Conservation (phyloP, 225 moss, liverwort and hornwort species). For the Pseudisothecium myosuroides region DNA sequence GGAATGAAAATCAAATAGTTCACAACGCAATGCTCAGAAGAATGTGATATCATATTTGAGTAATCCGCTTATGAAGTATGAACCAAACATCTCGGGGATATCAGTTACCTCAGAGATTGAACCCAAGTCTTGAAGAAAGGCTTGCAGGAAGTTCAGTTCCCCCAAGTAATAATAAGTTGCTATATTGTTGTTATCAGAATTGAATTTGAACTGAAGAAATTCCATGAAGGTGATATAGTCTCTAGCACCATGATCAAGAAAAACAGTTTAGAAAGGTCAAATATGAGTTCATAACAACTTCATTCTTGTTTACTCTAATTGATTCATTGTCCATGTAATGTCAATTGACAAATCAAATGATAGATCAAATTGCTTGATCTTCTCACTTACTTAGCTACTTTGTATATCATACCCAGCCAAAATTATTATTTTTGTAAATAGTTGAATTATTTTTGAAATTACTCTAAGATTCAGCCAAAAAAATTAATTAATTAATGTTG, state of each 20-base stretch:
- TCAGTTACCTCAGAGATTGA: not conserved
- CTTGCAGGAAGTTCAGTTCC: not conserved
- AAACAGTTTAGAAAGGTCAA: not conserved
- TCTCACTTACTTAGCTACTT: too few relatives aligned
- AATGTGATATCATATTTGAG: not conserved
- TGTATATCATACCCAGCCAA: too few relatives aligned
- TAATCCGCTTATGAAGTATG: not conserved
- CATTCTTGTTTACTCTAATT: not conserved
- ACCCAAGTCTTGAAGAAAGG: not conserved
- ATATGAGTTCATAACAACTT: not conserved
- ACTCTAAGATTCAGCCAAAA: too few relatives aligned
- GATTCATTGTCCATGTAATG: not conserved
- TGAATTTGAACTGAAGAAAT: not conserved
- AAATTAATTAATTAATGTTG: too few relatives aligned
- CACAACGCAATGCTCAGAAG: not conserved
- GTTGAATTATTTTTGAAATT: too few relatives aligned
- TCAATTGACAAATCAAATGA: not conserved
- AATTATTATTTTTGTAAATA: too few relatives aligned
- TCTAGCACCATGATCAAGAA: not conserved
- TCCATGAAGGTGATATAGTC: not conserved
- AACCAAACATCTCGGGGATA: not conserved
- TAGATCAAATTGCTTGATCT: too few relatives aligned
- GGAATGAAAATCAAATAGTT: not conserved
- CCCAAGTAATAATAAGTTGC: accelerated
- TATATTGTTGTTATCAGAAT: not conserved